Percentiles rank a stretch among this genome's conserved stretches.
phyloP scores from a whole-genome alignment of 495 filamentous ascomycete genomes.

The Antarctomyces pellizariae region DNA sequence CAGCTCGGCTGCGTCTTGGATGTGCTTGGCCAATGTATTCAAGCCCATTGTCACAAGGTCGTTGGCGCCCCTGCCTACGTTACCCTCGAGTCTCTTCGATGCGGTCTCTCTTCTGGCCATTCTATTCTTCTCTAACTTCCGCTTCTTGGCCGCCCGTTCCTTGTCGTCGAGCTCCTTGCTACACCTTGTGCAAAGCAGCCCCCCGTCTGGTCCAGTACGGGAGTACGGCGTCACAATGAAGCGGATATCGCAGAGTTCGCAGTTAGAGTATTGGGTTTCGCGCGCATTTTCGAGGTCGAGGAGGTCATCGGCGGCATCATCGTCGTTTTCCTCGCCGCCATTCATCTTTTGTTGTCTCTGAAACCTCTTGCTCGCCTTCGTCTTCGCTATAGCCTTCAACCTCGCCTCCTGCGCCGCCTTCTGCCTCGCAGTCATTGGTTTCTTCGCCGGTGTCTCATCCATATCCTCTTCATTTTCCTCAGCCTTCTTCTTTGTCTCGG shows the following conservation, averaged over 20 bases:
- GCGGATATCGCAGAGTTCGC: conserved; percentile 60
- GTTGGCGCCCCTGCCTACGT: conserved; percentile 42
- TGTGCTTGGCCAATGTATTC: conserved; percentile 63
- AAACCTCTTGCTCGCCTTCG: conserved; percentile 52
- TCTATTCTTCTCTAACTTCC: conserved; percentile 18
- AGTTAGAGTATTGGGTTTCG: conserved; percentile 70
- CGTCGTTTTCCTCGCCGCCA: conserved; percentile 20
- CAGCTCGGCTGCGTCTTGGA: conserved; percentile 60
- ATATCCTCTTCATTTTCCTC: conserved; percentile 15
- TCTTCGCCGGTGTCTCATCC: conserved; percentile 10
- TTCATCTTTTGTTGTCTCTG: conserved; percentile 21
- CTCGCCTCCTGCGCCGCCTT: conserved; percentile 16
- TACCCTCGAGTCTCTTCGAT: conserved; percentile 58
- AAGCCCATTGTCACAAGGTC: conserved; percentile 57
- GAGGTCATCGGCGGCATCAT: conserved; percentile 20
- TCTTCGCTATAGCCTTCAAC: conserved; percentile 41
- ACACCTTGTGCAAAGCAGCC: conserved; percentile 64
- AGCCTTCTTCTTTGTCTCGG: conserved; percentile 12
- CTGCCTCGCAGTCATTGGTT: conserved; percentile 14
- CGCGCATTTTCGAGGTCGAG: conserved; percentile 24
- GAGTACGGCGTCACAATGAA: conserved; percentile 90
- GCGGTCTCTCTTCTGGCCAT: conserved; percentile 43
- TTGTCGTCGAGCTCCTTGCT: conserved; percentile 50
- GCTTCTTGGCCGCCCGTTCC: conserved; percentile 38
- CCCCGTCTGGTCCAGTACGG: conserved; percentile 57